Percentiles rank a stretch among this genome's conserved stretches.
Conservation (phyloP, 2,329 filamentous ascomycete genomes). For the Coniochaeta hoffmannii region DNA sequence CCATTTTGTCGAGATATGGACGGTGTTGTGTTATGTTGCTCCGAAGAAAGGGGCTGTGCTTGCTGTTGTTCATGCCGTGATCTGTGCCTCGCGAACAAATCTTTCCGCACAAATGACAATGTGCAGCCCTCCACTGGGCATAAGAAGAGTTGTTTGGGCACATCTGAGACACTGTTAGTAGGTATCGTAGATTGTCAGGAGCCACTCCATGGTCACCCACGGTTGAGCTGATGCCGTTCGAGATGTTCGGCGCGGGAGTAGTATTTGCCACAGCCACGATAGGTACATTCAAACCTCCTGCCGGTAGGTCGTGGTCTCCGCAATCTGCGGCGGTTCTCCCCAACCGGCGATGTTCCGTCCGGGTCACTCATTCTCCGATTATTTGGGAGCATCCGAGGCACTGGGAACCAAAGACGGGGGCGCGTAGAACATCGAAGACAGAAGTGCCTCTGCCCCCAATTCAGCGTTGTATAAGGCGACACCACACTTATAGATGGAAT, state of each 20-base stretch:
- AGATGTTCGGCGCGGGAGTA: conserved; percentile 75
- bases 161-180: not conserved
- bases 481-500: not conserved
- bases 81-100: not conserved
- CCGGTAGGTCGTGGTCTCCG: not conserved
- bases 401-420: not conserved
- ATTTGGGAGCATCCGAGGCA: not conserved
- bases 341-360: not conserved
- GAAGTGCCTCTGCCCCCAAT: not conserved
- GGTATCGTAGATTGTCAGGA: no score
- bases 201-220: no score
- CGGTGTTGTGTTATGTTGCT: not conserved
- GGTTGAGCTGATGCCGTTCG: conserved; percentile 72
- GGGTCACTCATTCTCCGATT: not conserved
- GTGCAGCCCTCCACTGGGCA: not conserved
- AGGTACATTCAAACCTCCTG: conserved; percentile 49
- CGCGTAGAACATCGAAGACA: not conserved
- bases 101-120: not conserved
- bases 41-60: not conserved
- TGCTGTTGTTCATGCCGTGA: not conserved
- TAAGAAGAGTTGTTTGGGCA: not conserved
- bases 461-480: no score
- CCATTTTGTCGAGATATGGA: not conserved
- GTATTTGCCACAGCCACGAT: conserved; percentile 65
- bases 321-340: not conserved